A percentile compares a stretch with the other conserved stretches of the same genome.
Conservation (phyloP, 140 eudicot species). For the Stevia rebaudiana region DNA sequence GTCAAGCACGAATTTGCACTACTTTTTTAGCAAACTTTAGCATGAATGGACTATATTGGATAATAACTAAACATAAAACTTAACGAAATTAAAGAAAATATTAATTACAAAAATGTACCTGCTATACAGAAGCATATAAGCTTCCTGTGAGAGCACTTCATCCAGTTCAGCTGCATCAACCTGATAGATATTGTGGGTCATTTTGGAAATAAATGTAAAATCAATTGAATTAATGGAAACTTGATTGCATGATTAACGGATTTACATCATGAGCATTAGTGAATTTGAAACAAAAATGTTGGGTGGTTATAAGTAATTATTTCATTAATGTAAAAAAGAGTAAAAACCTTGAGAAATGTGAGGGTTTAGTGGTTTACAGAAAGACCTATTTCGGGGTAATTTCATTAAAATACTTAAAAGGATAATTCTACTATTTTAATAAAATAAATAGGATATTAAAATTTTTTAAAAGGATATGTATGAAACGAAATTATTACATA, state of each 20-base stretch:
- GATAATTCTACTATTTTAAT: neutral
- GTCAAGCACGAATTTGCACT: neutral
- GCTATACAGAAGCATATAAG: constrained; percentile 90
- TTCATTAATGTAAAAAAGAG: neutral
- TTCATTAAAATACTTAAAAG: neutral
- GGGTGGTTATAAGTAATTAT: neutral
- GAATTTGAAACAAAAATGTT: neutral
- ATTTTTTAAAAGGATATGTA: too few species aligned
- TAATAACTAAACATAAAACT: neutral
- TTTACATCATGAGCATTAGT: neutral
- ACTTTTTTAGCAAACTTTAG: neutral
- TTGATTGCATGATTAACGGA: neutral
- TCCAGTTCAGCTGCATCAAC: constrained; percentile 68
- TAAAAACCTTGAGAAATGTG: neutral
- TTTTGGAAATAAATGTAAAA: constrained; percentile 1
- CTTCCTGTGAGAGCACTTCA: constrained; percentile 93
- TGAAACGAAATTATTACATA: neutral
- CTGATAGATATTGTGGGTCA: constrained; percentile 32
- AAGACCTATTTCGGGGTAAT: neutral
- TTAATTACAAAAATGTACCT: constrained; percentile 33
- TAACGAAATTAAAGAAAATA: neutral
- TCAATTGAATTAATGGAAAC: neutral
- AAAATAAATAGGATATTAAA: neutral
- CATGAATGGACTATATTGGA: neutral
- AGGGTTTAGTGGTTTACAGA: neutral